phyloP scores from a whole-genome alignment of 768 basidiomycete genomes.

The Gelatoporia subvermispora region DNA sequence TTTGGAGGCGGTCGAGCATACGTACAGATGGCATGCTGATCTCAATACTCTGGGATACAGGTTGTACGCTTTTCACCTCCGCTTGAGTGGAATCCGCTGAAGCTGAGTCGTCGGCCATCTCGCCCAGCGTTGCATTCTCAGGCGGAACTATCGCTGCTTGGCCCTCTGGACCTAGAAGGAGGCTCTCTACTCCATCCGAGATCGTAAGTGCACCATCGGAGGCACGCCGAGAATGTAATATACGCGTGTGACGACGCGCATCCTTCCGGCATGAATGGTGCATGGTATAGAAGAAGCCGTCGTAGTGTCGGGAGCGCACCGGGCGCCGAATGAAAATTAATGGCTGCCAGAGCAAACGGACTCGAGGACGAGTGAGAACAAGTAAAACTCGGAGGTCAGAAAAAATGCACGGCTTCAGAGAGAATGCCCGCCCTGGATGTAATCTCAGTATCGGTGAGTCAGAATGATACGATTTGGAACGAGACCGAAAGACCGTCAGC shows the following conservation, averaged over 20 bases:
- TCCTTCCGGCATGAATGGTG: neutral
- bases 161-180: conserved; percentile 4
- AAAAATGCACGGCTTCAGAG: neutral
- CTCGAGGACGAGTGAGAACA: neutral
- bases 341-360: neutral
- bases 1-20: neutral
- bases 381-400: neutral
- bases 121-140: neutral
- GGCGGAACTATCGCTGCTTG: conserved; percentile 1
- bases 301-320: neutral
- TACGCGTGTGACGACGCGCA: neutral
- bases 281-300: neutral
- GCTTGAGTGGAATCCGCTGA: neutral
- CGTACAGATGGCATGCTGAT: neutral
- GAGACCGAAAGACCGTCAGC: too few relatives aligned
- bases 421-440: too few relatives aligned
- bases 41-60: neutral
- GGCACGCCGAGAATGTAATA: neutral
- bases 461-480: too few relatives aligned
- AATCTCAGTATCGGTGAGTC: too few relatives aligned
- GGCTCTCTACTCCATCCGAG: neutral
- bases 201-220: neutral
- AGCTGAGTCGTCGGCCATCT: too few relatives aligned
- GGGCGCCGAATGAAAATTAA: neutral
- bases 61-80: neutral